These are phyloP conservation scores for Plasmodium inui DNA, from an alignment of 169 alveolate species.

Conservation along the genomic window DNA sequence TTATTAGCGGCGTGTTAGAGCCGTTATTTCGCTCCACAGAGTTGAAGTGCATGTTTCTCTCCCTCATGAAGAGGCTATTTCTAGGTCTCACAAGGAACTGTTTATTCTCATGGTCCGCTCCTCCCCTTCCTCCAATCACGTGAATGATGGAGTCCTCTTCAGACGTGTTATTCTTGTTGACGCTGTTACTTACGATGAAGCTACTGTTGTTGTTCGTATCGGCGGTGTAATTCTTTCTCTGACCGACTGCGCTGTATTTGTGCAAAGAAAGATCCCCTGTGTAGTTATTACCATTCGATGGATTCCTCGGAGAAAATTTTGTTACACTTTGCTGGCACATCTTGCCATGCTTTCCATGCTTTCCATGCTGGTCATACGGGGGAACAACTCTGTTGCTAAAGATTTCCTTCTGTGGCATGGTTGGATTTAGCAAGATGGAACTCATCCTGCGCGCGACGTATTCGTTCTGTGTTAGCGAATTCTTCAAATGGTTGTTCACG, in stretches of 20 bases:
- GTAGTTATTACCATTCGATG: slow-evolving; percentile 8
- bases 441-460: slow-evolving; percentile 65
- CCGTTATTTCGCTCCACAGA: slow-evolving; percentile 19
- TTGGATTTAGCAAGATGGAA: slow-evolving; percentile 33
- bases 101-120: slow-evolving; percentile 25
- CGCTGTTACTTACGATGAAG: slow-evolving; percentile 34
- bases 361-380: neutral
- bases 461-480: slow-evolving; percentile 47
- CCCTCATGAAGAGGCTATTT: slow-evolving; percentile 11
- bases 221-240: slow-evolving; percentile 25
- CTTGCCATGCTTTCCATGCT: neutral
- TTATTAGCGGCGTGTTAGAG: slow-evolving; percentile 23
- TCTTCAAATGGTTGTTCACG: slow-evolving; percentile 65
- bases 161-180: slow-evolving; percentile 10
- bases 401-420: neutral
- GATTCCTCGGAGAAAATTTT: slow-evolving; percentile 3
- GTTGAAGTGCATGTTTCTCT: slow-evolving; percentile 7
- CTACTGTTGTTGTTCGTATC: slow-evolving; percentile 57
- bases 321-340: neutral
- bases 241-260: slow-evolving; percentile 29
- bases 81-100: neutral
- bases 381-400: slow-evolving; percentile 11
- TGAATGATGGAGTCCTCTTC: slow-evolving; percentile 28
- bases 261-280: slow-evolving; percentile 18
- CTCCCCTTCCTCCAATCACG: neutral